A percentile compares a stretch with the other conserved stretches of the same genome.
Evolutionary conservation across 257 asterid genomes (phyloP).

Genomic region (Parsonsia alboflavescens): DNA sequence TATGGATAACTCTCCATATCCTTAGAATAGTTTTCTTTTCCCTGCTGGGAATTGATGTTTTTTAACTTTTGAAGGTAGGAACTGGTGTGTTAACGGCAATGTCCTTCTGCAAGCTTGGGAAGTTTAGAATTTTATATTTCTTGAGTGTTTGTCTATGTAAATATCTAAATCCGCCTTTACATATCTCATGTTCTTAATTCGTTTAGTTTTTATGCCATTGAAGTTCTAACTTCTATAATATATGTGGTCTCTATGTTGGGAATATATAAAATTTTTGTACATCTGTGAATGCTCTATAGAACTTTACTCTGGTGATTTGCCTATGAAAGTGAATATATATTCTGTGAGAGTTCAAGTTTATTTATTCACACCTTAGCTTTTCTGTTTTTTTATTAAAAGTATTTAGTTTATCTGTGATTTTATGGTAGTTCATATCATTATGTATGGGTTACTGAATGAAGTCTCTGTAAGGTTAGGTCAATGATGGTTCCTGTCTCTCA

Average conservation of each 20-base stretch:
- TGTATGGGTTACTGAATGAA: conserved; percentile 13
- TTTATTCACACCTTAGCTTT: not conserved
- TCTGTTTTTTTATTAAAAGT: not conserved
- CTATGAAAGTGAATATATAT: not conserved
- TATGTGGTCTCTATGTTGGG: not conserved
- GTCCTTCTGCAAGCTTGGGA: not conserved
- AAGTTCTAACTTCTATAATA: not conserved
- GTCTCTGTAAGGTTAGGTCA: conserved; percentile 49
- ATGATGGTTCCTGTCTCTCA: conserved; percentile 95
- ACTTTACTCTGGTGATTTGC: not conserved
- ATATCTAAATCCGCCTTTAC: not conserved
- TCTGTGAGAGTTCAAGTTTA: not conserved
- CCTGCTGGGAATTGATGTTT: not conserved
- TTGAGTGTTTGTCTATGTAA: not conserved
- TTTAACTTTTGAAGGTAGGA: not conserved
- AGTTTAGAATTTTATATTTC: not conserved
- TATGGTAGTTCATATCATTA: conserved; percentile 7
- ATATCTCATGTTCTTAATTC: not conserved
- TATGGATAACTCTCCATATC: not conserved
- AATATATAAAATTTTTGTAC: not conserved
- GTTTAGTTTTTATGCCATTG: not conserved
- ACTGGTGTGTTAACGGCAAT: not conserved
- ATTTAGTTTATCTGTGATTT: not conserved
- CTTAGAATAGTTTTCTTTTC: not conserved
- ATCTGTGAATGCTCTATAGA: not conserved